These are phyloP conservation scores for Aspergillus quadrilineatus DNA, from an alignment of 2,329 filamentous ascomycete genomes.

Conservation along the genomic window DNA sequence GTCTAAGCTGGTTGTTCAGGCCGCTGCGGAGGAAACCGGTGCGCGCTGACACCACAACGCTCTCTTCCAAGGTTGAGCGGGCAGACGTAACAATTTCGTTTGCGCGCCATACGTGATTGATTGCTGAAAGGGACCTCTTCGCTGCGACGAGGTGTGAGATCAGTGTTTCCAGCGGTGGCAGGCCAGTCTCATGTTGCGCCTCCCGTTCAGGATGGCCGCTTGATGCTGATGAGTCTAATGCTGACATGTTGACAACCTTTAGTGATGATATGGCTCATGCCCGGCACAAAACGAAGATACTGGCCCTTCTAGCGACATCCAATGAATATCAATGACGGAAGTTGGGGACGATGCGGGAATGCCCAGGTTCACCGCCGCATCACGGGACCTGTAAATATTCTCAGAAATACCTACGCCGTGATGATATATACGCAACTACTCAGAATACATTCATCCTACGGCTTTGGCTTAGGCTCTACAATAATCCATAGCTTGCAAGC, in stretches of 20 bases:
- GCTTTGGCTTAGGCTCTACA: too few relatives aligned
- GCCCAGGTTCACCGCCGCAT: not conserved
- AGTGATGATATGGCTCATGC: not conserved
- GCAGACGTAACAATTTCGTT: conserved; percentile 81
- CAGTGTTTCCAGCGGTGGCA: conserved; percentile 66
- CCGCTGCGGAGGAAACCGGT: conserved; percentile 66
- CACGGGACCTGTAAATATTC: not conserved
- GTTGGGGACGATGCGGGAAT: not conserved
- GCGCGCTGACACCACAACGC: conserved; percentile 69
- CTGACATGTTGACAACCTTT: conserved; percentile 27
- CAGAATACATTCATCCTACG: not conserved
- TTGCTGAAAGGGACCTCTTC: conserved; percentile 82
- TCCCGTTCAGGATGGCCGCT: conserved; percentile 16
- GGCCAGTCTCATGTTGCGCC: conserved; percentile 20
- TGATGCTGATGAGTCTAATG: conserved; percentile 29
- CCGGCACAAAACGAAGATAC: not conserved
- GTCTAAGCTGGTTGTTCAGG: conserved; percentile 52
- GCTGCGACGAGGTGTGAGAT: conserved; percentile 82
- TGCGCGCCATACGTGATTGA: conserved; percentile 77
- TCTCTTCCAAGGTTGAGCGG: conserved; percentile 73
- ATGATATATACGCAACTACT: not conserved
- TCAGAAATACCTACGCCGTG: not conserved
- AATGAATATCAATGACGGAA: not conserved
- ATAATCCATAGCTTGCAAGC: not conserved
- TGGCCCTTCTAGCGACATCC: not conserved